Conservation (phyloP, 2,329 filamentous ascomycete species). For the Xylariaceae sp. region DNA sequence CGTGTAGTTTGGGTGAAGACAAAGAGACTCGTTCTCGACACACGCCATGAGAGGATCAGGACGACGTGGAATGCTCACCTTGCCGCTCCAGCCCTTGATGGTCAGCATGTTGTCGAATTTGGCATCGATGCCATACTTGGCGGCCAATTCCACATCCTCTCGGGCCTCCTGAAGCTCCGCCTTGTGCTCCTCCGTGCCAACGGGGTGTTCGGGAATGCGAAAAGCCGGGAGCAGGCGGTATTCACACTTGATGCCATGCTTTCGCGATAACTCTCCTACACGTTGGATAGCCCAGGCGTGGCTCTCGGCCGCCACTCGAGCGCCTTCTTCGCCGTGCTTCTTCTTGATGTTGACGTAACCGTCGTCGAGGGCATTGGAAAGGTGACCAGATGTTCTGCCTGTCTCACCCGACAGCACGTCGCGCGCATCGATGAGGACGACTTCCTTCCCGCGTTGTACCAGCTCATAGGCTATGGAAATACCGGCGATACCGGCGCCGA, state of each 20-base stretch:
- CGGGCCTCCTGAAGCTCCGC: slow-evolving; percentile 43
- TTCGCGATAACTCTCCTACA: slow-evolving; percentile 45
- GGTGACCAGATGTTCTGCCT: slow-evolving; percentile 50
- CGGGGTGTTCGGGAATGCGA: slow-evolving; percentile 46
- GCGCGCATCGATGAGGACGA: slow-evolving; percentile 51
- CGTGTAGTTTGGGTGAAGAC: too few relatives aligned
- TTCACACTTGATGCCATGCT: slow-evolving; percentile 53
- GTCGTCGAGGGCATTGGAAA: slow-evolving; percentile 52
- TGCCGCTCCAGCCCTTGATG: slow-evolving; percentile 49
- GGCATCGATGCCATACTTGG: slow-evolving; percentile 39
- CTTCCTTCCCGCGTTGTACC: slow-evolving; percentile 44
- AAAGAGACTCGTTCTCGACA: too few relatives aligned
- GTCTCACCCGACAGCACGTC: slow-evolving; percentile 52
- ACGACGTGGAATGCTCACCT: slow-evolving; percentile 14
- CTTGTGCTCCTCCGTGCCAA: slow-evolving; percentile 38
- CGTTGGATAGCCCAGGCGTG: slow-evolving; percentile 51
- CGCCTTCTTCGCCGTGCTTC: slow-evolving; percentile 49
- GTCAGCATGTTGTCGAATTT: slow-evolving; percentile 41
- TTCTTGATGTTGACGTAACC: slow-evolving; percentile 47
- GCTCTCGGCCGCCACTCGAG: slow-evolving; percentile 47
- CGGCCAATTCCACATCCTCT: slow-evolving; percentile 42
- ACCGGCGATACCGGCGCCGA: slow-evolving; percentile 51
- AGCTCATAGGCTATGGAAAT: slow-evolving; percentile 51
- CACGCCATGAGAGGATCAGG: too few relatives aligned
- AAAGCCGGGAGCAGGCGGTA: slow-evolving; percentile 48